Percentiles rank a stretch among this genome's conserved stretches.
phyloP scores from a whole-genome alignment of 2,329 filamentous ascomycete genomes.

The Venturia effusa region DNA sequence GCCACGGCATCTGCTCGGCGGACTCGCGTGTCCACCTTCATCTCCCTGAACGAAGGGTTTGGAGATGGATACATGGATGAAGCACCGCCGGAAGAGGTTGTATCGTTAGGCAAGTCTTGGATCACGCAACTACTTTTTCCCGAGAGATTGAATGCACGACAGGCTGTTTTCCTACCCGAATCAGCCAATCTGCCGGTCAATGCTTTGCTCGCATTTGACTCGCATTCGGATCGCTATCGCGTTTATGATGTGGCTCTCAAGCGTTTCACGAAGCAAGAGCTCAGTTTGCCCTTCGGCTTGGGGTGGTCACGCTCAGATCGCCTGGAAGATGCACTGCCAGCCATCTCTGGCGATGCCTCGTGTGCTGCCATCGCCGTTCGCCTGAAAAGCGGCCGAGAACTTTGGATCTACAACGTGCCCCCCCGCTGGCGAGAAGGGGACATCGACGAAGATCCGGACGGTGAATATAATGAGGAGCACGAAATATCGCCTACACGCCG shows the following conservation, averaged over 20 bases:
- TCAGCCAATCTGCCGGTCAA: slow-evolving; percentile 27
- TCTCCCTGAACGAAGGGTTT: slow-evolving; percentile 27
- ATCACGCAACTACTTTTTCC: slow-evolving; percentile 30
- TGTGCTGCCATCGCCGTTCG: slow-evolving; percentile 26
- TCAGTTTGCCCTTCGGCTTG: slow-evolving; percentile 27
- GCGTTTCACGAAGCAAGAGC: slow-evolving; percentile 27
- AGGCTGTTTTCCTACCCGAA: slow-evolving; percentile 29
- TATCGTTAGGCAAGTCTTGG: slow-evolving; percentile 26
- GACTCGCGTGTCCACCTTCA: slow-evolving; percentile 25
- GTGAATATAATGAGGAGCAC: slow-evolving; percentile 16
- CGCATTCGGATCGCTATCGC: slow-evolving; percentile 29
- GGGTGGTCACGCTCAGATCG: slow-evolving; percentile 28
- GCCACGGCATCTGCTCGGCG: slow-evolving; percentile 28
- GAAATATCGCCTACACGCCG: slow-evolving; percentile 27
- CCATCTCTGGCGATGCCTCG: slow-evolving; percentile 27
- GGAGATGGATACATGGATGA: slow-evolving; percentile 30
- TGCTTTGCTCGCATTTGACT: slow-evolving; percentile 28
- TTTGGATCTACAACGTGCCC: slow-evolving; percentile 9
- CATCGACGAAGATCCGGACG: background rate
- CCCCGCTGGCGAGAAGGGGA: slow-evolving; percentile 6
- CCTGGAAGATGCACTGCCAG: slow-evolving; percentile 29
- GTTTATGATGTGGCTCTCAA: slow-evolving; percentile 28
- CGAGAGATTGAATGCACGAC: slow-evolving; percentile 26
- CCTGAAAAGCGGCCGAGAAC: slow-evolving; percentile 1
- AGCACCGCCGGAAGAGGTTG: slow-evolving; percentile 22